These are phyloP conservation scores for Rauvolfia tetraphylla DNA, from an alignment of 257 asterid species.

Conservation along the genomic window DNA sequence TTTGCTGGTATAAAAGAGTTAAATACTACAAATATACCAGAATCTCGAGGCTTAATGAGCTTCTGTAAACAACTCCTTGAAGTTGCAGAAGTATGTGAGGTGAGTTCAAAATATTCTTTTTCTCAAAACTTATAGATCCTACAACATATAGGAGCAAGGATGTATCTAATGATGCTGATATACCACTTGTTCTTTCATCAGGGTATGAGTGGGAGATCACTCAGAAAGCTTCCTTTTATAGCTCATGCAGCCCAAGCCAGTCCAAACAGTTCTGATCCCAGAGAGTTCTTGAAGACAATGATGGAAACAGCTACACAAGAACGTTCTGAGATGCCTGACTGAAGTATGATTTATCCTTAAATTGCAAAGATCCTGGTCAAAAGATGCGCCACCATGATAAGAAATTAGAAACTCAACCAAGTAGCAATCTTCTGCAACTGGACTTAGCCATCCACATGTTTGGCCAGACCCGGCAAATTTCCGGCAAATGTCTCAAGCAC, in stretches of 20 bases:
- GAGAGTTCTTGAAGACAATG: slow-evolving; percentile 64
- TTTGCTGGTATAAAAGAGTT: slow-evolving; percentile 57
- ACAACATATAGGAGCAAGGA: neutral
- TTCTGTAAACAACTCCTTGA: slow-evolving; percentile 58
- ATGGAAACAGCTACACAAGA: slow-evolving; percentile 63
- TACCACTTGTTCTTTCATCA: slow-evolving; percentile 20
- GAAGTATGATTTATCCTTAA: slow-evolving; percentile 11
- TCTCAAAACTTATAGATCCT: too few species aligned
- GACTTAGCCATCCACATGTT: neutral
- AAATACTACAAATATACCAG: slow-evolving; percentile 30
- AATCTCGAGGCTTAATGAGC: slow-evolving; percentile 29
- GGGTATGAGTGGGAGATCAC: slow-evolving; percentile 96
- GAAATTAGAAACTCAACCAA: neutral
- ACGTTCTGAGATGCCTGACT: slow-evolving; percentile 62
- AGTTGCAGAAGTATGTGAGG: slow-evolving; percentile 93
- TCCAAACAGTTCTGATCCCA: slow-evolving; percentile 55
- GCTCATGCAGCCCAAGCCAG: slow-evolving; percentile 78
- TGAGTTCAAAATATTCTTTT: slow-evolving; percentile 22
- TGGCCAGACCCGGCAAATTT: too few species aligned
- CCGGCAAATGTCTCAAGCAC: neutral
- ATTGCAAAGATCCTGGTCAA: neutral
- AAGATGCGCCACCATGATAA: neutral
- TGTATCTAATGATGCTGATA: neutral
- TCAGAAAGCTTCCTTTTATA: slow-evolving; percentile 92
- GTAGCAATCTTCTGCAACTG: neutral